Percentiles rank a stretch among this genome's conserved stretches.
phyloP scores from a whole-genome alignment of 495 filamentous ascomycete species.

The Podospora conica region DNA sequence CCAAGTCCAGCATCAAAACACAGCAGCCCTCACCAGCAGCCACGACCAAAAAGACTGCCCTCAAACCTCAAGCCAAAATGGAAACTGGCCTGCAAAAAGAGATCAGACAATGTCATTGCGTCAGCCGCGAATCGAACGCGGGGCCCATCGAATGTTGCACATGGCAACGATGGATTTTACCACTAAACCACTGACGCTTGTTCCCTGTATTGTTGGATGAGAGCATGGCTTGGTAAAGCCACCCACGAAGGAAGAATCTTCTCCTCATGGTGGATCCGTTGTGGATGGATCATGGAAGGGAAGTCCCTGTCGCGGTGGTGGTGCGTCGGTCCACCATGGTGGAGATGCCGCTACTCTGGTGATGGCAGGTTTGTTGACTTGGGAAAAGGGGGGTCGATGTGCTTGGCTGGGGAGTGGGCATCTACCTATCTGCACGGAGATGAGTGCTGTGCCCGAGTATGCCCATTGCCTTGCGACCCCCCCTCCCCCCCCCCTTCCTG shows the following conservation, averaged over 20 bases:
- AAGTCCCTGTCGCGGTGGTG: neutral
- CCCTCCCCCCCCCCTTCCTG: too few species aligned
- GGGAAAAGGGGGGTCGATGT: neutral
- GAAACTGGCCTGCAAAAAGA: neutral
- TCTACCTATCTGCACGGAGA: too few species aligned
- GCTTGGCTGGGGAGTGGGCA: neutral
- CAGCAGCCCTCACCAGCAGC: neutral
- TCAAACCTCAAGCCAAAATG: neutral
- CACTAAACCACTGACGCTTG: neutral
- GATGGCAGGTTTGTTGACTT: neutral
- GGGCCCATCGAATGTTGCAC: slow-evolving; percentile 43
- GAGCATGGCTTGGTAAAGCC: neutral
- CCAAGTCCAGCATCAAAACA: neutral
- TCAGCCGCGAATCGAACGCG: slow-evolving; percentile 49
- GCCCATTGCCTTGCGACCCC: neutral
- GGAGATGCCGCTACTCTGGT: neutral
- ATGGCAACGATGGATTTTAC: neutral
- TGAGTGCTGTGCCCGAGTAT: neutral
- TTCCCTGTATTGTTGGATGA: neutral
- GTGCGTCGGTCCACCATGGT: neutral
- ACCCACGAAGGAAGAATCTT: neutral
- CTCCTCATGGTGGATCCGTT: neutral
- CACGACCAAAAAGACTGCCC: neutral
- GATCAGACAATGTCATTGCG: slow-evolving; percentile 14
- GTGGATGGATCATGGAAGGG: neutral